Base-by-base conservation (phyloP, 2,329 filamentous ascomycete genomes). In the Rhynchosporium agropyri region DNA sequence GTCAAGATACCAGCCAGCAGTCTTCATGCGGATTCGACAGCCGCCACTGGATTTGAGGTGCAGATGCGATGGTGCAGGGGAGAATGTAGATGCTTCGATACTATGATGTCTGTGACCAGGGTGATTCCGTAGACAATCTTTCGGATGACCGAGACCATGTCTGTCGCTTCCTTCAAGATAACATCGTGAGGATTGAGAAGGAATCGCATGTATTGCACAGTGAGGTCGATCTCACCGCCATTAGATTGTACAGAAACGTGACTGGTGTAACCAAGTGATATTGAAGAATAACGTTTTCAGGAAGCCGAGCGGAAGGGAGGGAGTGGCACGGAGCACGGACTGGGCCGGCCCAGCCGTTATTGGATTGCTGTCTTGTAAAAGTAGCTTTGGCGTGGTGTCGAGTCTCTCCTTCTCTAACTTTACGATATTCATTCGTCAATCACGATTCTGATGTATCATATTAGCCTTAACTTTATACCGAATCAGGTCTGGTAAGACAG, bases 241-340 rank as follows among this genome's bases (percentile, higher is more conserved):
- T n/a, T 28, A 33, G 4, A 9, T 26, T 10, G 6, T 40, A 38
- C 12, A 8, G 4, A 29, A n/a, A 26, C 29, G 6, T 31, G 40
- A 29, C n/a, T 33, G 12, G 36, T 4, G 13, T 12, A 40, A 31
- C 10, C 45, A 9, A 29, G 26, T 36, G 5, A 10, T 36, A 20
- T 36, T 45, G 36, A 28, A 48, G 46, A 58, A 50, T 9, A 15
- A 36, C 26, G 8, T 40, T 28, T 31, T 29, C 28, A n/a, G 45
- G 9, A 45, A 40, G 56, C 56, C 45, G 48, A 51, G 20, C 46
- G 58, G 51, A 46, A 58, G 46, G 51, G 46, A 61, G 60, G 60
- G 29, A 61, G 60, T 36, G 33, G 60, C 60, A 62, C 60, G 60
- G 60, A 57, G 45, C 60, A 53, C 26, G 43, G 1, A 42, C 5